Evolutionary conservation across 164 flowering plant species (phyloP), one percentile per base, ranked within the genome.

Genomic region (Berberis vulgaris): DNA sequence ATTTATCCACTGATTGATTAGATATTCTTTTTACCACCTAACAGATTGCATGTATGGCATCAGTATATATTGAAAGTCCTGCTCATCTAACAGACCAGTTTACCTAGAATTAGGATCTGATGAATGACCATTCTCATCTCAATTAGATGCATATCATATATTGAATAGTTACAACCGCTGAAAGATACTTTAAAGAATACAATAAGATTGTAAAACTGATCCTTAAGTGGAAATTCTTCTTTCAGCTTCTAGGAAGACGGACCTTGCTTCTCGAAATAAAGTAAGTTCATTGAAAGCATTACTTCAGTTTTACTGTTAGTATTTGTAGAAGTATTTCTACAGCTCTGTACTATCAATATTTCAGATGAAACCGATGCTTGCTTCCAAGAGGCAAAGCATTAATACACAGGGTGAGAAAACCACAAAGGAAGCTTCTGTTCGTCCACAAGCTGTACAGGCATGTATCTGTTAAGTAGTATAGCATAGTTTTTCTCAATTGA

Each of bases 221-320:
- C 13, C 3, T 4, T 6, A 52, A 52, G 2, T 26, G 9, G 43
- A 38, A 39, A 45, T 50, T 64, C 41, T 65, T 60, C 45, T 57
- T 69, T 64, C 89, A 86, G 91, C 88, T 75, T 69, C 70, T 45
- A 78, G 73, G 67, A 80, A 73, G 72, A 68, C 50, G 45, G 83
- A 70, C 10, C 13, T 62, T 63, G 67, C 76, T 64, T 77, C 79
- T 67, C 71, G 56, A 60, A 65, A 64, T 63, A 81, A 63, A 82
- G 91, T 81, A 76, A 64, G 73, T 58, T 71, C 43, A 66, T 45
- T 54, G 55, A 52, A 65, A 43, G 9, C 13, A 4, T 6, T 7
- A 3, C n/a, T 52, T 52, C 11, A 6, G 11, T 52, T 10, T 52
- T 52, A 0, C n/a, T 52, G 2, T 52, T 7, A 7, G 2, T 4